phyloP scores from a whole-genome alignment of 441 rosid genomes.

The Pelargonium cotyledonis region DNA sequence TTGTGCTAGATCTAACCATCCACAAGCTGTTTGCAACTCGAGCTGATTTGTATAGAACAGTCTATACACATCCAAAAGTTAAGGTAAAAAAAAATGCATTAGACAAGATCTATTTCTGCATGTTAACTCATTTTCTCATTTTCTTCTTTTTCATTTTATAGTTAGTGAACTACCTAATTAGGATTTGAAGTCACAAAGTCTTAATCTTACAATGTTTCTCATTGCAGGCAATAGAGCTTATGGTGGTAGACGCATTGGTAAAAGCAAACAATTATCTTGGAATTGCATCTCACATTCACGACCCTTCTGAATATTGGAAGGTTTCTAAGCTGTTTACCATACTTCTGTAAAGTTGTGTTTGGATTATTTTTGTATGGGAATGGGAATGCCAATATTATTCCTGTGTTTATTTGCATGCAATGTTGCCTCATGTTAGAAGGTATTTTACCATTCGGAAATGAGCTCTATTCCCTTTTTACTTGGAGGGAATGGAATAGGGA shows the following conservation, averaged over 20 bases:
- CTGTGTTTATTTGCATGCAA: no score
- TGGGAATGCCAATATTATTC: not conserved
- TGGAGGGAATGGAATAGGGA: no score
- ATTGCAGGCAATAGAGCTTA: slow-evolving; percentile 77
- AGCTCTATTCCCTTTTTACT: no score
- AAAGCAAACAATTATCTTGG: slow-evolving; percentile 59
- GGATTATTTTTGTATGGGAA: no score
- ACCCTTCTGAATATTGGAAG: slow-evolving; percentile 88
- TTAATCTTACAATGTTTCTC: not conserved
- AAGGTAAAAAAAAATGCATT: slow-evolving; percentile 40
- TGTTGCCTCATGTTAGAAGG: no score
- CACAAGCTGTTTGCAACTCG: slow-evolving; percentile 81
- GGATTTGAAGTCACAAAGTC: not conserved
- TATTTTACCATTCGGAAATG: no score
- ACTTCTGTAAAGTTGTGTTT: not conserved
- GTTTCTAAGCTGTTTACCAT: slow-evolving; percentile 25
- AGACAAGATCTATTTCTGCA: not conserved
- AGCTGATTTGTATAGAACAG: slow-evolving; percentile 87
- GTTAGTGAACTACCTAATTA: not conserved
- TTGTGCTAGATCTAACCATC: slow-evolving; percentile 60
- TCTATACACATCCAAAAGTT: slow-evolving; percentile 87
- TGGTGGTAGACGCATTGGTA: slow-evolving; percentile 82
- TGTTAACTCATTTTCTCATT: not conserved
- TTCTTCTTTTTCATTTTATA: not conserved
- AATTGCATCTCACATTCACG: slow-evolving; percentile 54